Percentiles rank a stretch among this genome's conserved stretches.
These are phyloP conservation scores for Amanita brunnescens DNA, from an alignment of 768 basidiomycete genomes.

Conservation along the genomic window DNA sequence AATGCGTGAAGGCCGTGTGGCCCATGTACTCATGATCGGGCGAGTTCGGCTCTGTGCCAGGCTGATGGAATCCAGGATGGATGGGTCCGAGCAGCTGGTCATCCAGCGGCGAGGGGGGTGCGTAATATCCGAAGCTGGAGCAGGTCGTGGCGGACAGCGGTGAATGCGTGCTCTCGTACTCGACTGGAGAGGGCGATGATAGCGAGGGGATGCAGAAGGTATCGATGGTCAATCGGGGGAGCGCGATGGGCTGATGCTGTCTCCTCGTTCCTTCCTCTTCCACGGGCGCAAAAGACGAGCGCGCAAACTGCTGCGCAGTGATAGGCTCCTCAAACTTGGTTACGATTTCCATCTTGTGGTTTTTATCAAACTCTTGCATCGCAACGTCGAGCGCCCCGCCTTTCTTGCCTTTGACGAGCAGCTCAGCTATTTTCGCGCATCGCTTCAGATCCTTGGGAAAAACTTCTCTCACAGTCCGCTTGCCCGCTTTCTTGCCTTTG, in stretches of 20 bases:
- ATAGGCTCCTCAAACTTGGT: conserved; percentile 74
- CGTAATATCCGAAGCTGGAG: not conserved
- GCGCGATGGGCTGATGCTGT: not conserved
- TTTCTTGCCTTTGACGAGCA: conserved; percentile 57
- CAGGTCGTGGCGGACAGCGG: not conserved
- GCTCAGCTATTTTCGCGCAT: conserved; percentile 59
- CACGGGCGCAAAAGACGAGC: conserved; percentile 54
- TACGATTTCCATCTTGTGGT: conserved; percentile 52
- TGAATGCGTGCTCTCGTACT: not conserved
- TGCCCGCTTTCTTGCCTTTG: conserved; percentile 39
- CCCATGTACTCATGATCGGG: not conserved
- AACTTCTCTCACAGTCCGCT: conserved; percentile 57
- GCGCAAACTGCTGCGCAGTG: conserved; percentile 61
- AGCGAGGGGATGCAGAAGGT: not conserved
- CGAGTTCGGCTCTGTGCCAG: not conserved
- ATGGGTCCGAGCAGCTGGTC: not conserved
- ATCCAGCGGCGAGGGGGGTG: conserved; percentile 1
- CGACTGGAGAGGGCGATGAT: conserved; percentile 18
- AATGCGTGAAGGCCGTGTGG: not conserved
- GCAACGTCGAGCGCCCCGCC: conserved; percentile 47
- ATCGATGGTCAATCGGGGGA: not conserved
- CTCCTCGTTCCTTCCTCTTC: not conserved
- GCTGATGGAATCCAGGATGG: not conserved
- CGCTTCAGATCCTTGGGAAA: conserved; percentile 58
- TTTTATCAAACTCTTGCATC: conserved; percentile 52